Evolutionary conservation across 495 filamentous ascomycete genomes (phyloP), one percentile per base, ranked within the genome.

Genomic region (Aspergillus hancockii): DNA sequence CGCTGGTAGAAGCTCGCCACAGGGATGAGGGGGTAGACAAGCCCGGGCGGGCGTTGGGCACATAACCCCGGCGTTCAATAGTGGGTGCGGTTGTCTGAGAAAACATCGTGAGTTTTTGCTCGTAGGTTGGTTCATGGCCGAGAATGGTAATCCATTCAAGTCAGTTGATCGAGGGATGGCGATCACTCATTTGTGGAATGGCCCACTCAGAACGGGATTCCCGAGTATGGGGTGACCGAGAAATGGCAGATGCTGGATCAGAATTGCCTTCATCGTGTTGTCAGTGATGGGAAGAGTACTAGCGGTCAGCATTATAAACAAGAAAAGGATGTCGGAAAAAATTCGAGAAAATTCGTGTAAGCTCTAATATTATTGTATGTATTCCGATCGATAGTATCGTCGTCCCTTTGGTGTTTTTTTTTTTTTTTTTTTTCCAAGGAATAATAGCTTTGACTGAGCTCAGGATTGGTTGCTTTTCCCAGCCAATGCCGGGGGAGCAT

Each of bases 121-220:
- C 14, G 19, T 32, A 45, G 55, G 46, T 63, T 56, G 60, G 49
- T 31, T 49, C 52, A 56, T 46, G 45, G 51, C 63, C 58, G 68
- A 71, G 64, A 53, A 67, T 63, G 63, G 70, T 36, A 61, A 62
- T 36, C 40, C 47, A 31, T 16, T 25, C 31, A 43, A 59, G 52
- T 65, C 63, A 65, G 52, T 71, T 66, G 57, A 69, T 64, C 57
- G 54, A 62, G 63, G 55, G 57, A 67, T 68, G 61, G 60, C 63
- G 59, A 65, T 62, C 59, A 63, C 63, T 47, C 61, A 57, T 60
- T 49, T 41, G 31, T 52, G 62, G 66, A 67, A 69, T 67, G 69
- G 54, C 62, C 67, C 71, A 73, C 65, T 36, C 14, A 45, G 41
- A 46, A n/a, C 60, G 63, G 66, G 57, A 62, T 63, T 62, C 57